Evolutionary conservation across 352 stramenopile genomes (phyloP), one percentile per base, ranked within the genome.

Genomic region (Phytophthora multivora): DNA sequence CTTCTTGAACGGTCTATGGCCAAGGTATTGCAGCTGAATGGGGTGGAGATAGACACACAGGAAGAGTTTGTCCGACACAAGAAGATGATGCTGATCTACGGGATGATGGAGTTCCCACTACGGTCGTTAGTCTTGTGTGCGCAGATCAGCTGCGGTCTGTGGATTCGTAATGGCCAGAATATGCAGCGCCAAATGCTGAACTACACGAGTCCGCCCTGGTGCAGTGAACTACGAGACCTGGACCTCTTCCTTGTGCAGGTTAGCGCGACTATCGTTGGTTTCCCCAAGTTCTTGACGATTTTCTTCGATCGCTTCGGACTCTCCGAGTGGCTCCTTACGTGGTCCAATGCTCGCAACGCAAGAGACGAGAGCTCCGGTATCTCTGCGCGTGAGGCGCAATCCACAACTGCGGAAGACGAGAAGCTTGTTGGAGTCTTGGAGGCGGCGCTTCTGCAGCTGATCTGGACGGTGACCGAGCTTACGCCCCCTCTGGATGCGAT

Each of bases 401-500:
- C 46, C 6, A 62, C 46, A 19, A 53, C 38, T 8, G 48, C 74
- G 12, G 75, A 79, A 25, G 71, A 88, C 21, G 83, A 90, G 19
- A 93, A 93, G 43, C 62, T 91, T 12, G 64, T 86, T 2, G 69
- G 63, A 1, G 54, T 97, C 28, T 68, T 94, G 8, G 89, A 97
- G 60, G 79, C 88, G 21, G 86, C 86, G 11, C 60, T 97, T 25
- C 58, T 94, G 15, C 75, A 94, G 59, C 52, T 97, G 16, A 89
- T 95, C 49, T 94, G 88, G 83, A 83, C 96, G 40, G 63, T 91
- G 10, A 97, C 89, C 1, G 89, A 97, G 64, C 57, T 97, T 4
- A 90, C 86, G 7, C 77, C 81, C 3, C 79, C 83, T 4, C 66
- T 84, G 13, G 69, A 87, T 28, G 75, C 72, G 13, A 89, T 92